Percentiles rank a stretch among this genome's conserved stretches.
Conservation (phyloP, 1,139 yeast genomes). For the Nakaseomyces sp. region DNA sequence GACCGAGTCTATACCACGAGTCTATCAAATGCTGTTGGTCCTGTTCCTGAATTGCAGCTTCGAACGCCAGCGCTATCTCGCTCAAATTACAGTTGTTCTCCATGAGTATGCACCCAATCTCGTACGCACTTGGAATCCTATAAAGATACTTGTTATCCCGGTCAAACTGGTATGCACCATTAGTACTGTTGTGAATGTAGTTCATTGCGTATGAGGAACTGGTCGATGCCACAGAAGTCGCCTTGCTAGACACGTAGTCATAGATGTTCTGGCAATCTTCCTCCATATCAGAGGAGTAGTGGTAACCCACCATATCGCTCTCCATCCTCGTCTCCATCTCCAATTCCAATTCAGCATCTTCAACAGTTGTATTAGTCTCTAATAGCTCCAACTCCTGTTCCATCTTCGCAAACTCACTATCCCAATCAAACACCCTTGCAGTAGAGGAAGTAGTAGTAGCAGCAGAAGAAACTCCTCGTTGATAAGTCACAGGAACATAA, state of each 20-base stretch:
- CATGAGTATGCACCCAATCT: slow-evolving; percentile 6
- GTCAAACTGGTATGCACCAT: neutral
- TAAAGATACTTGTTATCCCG: slow-evolving; percentile 1
- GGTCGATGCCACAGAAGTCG: neutral
- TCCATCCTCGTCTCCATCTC: neutral
- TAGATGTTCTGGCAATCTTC: slow-evolving; percentile 5
- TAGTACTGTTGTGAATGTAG: too few species aligned
- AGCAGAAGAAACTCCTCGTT: too few species aligned
- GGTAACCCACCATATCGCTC: neutral
- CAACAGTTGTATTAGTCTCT: neutral
- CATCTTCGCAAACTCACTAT: slow-evolving; percentile 1
- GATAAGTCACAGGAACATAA: neutral
- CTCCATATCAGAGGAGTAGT: slow-evolving; percentile 3
- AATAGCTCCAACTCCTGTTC: neutral
- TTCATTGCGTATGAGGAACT: neutral
- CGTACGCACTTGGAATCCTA: slow-evolving; percentile 4
- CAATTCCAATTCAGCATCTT: too few species aligned
- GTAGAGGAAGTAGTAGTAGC: too few species aligned
- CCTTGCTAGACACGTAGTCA: slow-evolving; percentile 2
- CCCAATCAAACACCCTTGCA: neutral
- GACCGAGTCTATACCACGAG: slow-evolving; percentile 6
- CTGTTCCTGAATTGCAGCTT: slow-evolving; percentile 5
- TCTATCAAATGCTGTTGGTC: slow-evolving; percentile 4
- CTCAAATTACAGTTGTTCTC: slow-evolving; percentile 5
- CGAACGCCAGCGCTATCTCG: slow-evolving; percentile 6